Evolutionary conservation across 179 eudicot genomes (phyloP).

Genomic region (Spergularia azorica): DNA sequence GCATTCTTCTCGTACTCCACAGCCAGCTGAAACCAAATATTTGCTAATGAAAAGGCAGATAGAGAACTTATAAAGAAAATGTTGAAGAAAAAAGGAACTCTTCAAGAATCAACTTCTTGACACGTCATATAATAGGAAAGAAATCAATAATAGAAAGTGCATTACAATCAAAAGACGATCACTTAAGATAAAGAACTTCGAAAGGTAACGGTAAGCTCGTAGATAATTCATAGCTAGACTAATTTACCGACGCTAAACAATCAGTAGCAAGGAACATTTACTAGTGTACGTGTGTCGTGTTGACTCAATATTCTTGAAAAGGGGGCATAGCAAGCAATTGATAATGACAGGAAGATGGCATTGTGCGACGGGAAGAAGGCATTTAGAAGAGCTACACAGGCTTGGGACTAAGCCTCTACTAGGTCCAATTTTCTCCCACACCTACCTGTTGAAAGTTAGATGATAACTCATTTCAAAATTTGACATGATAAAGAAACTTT

Average conservation of each 20-base stretch:
- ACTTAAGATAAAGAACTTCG: not conserved
- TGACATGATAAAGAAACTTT: not conserved
- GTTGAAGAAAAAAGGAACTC: not conserved
- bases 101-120: constrained; percentile 1
- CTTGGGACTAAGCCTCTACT: no score
- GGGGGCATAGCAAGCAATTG: no score
- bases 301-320: no score
- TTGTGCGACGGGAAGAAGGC: no score
- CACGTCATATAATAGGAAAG: not conserved
- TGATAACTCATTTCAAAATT: not conserved
- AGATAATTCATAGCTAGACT: not conserved
- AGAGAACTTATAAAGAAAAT: not conserved
- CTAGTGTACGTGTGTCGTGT: not conserved
- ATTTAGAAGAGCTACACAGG: no score
- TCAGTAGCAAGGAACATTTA: not conserved
- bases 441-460: not conserved
- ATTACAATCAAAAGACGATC: not conserved
- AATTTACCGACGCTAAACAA: not conserved
- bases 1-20: constrained; percentile 88
- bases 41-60: not conserved
- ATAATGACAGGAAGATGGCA: no score
- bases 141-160: not conserved
- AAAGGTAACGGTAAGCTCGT: not conserved
- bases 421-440: no score
- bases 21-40: constrained; percentile 62